Percentiles rank a stretch among this genome's conserved stretches.
Evolutionary conservation across 352 stramenopile genomes (phyloP).

Genomic region (Saprolegnia diclina): DNA sequence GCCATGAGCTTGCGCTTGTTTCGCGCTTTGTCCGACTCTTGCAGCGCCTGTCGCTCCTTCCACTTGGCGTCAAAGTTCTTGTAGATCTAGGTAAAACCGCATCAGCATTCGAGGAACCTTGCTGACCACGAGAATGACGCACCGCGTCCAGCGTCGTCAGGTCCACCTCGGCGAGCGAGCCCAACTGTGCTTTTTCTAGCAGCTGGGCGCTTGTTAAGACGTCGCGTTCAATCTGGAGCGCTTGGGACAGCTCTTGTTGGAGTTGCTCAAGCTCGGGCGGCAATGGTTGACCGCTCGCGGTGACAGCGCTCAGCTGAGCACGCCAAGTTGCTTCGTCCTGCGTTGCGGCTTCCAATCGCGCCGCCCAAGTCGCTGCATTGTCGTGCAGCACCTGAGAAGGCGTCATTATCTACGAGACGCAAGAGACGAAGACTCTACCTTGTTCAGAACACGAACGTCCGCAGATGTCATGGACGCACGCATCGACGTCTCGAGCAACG

Average conservation of each 20-base stretch:
- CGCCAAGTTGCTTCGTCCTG: conserved; percentile 8
- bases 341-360: neutral
- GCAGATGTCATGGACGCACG: neutral
- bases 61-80: conserved; percentile 28
- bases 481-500: neutral
- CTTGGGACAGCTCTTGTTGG: neutral
- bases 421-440: neutral
- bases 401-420: too few relatives aligned
- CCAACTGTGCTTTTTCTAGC: conserved; percentile 3
- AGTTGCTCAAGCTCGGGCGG: conserved; percentile 1
- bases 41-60: conserved; percentile 8
- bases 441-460: neutral
- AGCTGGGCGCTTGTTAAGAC: neutral
- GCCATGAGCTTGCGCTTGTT: conserved; percentile 25
- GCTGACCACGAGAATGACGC: neutral
- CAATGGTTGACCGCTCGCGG: neutral
- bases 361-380: neutral
- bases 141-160: conserved; percentile 6
- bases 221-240: neutral
- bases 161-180: neutral
- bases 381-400: neutral
- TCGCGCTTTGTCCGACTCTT: conserved; percentile 18
- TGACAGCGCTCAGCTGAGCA: neutral
- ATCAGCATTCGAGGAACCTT: neutral
- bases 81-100: conserved; percentile 18